phyloP scores from a whole-genome alignment of 495 filamentous ascomycete species.

The Aspergillus asperescens region DNA sequence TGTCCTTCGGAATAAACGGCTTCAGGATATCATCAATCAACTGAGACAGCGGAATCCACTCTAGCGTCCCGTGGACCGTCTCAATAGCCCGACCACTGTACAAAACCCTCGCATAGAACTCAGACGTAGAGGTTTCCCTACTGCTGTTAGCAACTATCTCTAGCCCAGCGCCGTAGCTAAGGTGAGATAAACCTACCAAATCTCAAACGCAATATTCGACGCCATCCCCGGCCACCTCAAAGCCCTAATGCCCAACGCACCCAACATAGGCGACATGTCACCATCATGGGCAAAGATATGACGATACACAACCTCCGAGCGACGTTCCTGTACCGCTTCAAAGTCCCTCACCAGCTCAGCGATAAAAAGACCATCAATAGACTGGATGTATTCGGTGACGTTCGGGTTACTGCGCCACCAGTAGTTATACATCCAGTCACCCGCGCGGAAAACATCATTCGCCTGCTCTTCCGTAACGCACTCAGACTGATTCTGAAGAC shows the following conservation, averaged over 20 bases:
- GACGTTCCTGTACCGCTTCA: constrained; percentile 26
- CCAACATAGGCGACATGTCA: constrained; percentile 30
- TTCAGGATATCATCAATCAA: constrained; percentile 25
- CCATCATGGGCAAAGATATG: constrained; percentile 36
- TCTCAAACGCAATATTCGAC: constrained; percentile 33
- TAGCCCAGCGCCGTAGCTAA: not conserved
- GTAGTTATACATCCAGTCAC: constrained; percentile 46
- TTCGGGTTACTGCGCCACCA: constrained; percentile 38
- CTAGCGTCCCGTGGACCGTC: constrained; percentile 30
- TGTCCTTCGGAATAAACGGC: constrained; percentile 29
- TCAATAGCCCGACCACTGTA: constrained; percentile 36
- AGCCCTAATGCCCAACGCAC: constrained; percentile 27
- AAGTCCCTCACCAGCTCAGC: constrained; percentile 35
- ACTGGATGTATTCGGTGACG: constrained; percentile 35
- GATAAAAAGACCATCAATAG: constrained; percentile 39
- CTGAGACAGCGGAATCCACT: constrained; percentile 31
- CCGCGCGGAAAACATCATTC: constrained; percentile 39
- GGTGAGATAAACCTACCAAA: constrained; percentile 19
- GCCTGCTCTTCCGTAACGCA: constrained; percentile 34
- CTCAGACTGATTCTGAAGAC: constrained; percentile 21
- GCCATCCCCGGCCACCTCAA: constrained; percentile 36
- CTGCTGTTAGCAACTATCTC: not conserved
- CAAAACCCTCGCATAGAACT: constrained; percentile 34
- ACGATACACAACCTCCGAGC: constrained; percentile 24
- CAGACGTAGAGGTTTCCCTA: constrained; percentile 22